phyloP scores from a whole-genome alignment of 495 filamentous ascomycete species.

The Patellaria atrata region DNA sequence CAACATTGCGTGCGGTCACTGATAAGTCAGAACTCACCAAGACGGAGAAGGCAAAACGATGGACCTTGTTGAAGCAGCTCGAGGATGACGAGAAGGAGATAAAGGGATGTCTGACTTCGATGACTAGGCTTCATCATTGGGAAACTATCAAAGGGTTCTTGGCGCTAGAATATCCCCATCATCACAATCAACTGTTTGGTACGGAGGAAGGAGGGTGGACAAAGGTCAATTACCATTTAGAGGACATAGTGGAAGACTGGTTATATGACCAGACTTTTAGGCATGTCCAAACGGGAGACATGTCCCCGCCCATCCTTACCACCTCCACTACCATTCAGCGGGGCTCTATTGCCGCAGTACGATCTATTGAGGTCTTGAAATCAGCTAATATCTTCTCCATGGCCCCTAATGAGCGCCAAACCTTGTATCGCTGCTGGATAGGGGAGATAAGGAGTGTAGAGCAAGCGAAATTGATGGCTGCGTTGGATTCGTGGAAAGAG shows the following conservation, averaged over 20 bases:
- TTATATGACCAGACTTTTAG: slow-evolving; percentile 1
- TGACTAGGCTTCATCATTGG: slow-evolving; percentile 8
- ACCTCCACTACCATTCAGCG: too few relatives aligned
- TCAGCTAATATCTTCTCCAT: slow-evolving; percentile 3
- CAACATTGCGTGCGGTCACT: slow-evolving; percentile 34
- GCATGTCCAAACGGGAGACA: too few relatives aligned
- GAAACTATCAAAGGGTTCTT: slow-evolving; percentile 13
- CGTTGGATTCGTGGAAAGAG: slow-evolving; percentile 22
- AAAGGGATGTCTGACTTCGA: slow-evolving; percentile 22
- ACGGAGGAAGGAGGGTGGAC: slow-evolving; percentile 24
- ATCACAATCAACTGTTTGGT: slow-evolving; percentile 12
- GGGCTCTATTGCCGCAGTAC: too few relatives aligned
- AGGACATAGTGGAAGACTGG: slow-evolving; percentile 10
- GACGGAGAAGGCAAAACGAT: slow-evolving; percentile 33
- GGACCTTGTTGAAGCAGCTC: too few relatives aligned
- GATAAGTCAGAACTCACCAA: slow-evolving; percentile 25
- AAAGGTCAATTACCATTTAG: slow-evolving; percentile 5
- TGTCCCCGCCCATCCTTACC: too few relatives aligned
- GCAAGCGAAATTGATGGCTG: slow-evolving; percentile 23
- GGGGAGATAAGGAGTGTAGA: slow-evolving; percentile 27
- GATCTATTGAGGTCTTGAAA: neutral
- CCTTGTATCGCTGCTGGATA: slow-evolving; percentile 31
- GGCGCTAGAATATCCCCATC: slow-evolving; percentile 3
- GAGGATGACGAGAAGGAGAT: slow-evolving; percentile 20
- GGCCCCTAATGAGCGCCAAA: slow-evolving; percentile 17